Conservation (phyloP, 1,284 basidiomycete genomes). For the Ceratobasidium sp. region DNA sequence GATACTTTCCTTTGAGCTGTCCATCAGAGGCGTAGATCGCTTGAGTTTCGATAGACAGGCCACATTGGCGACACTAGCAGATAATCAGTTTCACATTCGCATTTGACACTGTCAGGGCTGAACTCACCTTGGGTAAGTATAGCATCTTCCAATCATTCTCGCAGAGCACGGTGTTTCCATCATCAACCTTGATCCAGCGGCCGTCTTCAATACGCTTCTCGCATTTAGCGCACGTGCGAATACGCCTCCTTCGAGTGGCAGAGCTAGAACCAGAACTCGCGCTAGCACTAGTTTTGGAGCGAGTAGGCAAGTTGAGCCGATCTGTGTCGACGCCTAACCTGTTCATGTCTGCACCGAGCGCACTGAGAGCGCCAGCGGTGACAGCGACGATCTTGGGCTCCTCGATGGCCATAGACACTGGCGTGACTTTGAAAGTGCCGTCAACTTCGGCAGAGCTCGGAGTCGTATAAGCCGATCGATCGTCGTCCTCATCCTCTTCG, state of each 20-base stretch:
- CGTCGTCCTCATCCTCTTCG: conserved; percentile 40
- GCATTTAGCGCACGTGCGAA: conserved; percentile 67
- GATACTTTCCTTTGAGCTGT: conserved; percentile 91
- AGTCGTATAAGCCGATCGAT: conserved; percentile 22
- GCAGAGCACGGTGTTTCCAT: conserved; percentile 64
- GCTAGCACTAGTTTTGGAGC: conserved; percentile 19
- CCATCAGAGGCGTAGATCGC: conserved; percentile 91
- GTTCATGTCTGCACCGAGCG: conserved; percentile 21
- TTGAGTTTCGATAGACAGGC: conserved; percentile 82
- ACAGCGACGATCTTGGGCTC: conserved; percentile 13
- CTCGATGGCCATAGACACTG: background rate
- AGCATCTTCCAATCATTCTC: conserved; percentile 92
- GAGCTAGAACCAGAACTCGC: conserved; percentile 32
- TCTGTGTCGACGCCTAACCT: conserved; percentile 1
- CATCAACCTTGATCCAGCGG: conserved; percentile 78
- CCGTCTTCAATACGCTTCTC: conserved; percentile 73
- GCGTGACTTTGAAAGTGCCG: conserved; percentile 21
- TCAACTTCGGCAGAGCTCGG: conserved; percentile 29
- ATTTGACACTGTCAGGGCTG: conserved; percentile 3
- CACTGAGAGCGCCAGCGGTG: conserved; percentile 4
- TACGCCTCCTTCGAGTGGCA: conserved; percentile 36
- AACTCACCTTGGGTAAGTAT: conserved; percentile 83
- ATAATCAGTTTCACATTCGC: conserved; percentile 41
- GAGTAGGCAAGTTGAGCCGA: conserved; percentile 20
- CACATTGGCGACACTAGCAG: conserved; percentile 80